Percentiles rank a stretch among this genome's conserved stretches.
These are phyloP conservation scores for Raffaelea deltoideospora DNA, from an alignment of 2,329 filamentous ascomycete species.

Conservation along the genomic window DNA sequence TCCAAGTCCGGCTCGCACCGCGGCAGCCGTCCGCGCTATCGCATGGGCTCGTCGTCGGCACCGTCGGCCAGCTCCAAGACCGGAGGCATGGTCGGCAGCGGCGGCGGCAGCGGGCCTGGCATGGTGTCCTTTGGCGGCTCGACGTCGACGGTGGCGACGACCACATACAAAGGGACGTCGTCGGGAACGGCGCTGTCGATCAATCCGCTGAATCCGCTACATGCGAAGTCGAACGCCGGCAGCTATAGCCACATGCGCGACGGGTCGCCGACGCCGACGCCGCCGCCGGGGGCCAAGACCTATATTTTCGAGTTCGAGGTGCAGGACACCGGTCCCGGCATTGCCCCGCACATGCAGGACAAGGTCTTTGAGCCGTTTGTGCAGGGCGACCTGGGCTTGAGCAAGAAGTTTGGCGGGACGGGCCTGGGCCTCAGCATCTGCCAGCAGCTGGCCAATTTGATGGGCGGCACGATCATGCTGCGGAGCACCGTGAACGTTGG, in stretches of 20 bases:
- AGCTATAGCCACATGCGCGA: conserved; percentile 35
- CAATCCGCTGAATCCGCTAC: conserved; percentile 48
- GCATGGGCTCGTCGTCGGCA: conserved; percentile 32
- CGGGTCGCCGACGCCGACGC: conserved; percentile 41
- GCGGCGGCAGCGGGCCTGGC: conserved; percentile 8
- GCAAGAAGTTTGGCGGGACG: conserved; percentile 81
- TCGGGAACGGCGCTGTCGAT: conserved; percentile 43
- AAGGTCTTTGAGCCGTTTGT: conserved; percentile 90
- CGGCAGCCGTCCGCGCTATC: conserved; percentile 24
- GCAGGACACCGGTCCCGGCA: conserved; percentile 75
- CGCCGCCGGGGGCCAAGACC: conserved; percentile 47
- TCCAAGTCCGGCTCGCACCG: conserved; percentile 29
- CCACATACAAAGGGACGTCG: conserved; percentile 15
- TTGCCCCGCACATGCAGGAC: conserved; percentile 60
- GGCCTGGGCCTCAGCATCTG: conserved; percentile 82
- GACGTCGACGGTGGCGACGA: conserved; percentile 7
- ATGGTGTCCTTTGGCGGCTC: conserved; percentile 7
- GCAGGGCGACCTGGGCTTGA: conserved; percentile 77
- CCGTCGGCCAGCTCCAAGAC: conserved; percentile 33
- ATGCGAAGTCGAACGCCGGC: conserved; percentile 29
- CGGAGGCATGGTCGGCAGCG: conserved; percentile 1
- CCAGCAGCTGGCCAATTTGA: conserved; percentile 67
- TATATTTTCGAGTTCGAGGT: conserved; percentile 78
- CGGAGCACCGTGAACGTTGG: conserved; percentile 59
- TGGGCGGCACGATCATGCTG: conserved; percentile 64